These are phyloP conservation scores for Leccinum ponderosum DNA, from an alignment of 1,284 basidiomycete species.

Conservation along the genomic window DNA sequence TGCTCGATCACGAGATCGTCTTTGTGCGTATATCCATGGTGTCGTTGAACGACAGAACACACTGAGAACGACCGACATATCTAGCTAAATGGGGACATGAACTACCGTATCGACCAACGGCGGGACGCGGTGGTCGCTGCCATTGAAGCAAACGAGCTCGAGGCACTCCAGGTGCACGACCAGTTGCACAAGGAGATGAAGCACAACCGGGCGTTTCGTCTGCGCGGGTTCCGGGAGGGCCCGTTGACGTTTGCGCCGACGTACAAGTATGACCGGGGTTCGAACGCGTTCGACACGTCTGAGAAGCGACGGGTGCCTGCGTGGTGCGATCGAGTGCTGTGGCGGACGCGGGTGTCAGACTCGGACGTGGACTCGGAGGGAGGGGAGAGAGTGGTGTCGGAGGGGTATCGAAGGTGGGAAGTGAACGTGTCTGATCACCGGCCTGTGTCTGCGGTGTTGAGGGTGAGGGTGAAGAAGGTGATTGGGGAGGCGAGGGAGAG, in stretches of 20 bases:
- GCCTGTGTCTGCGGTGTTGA: conserved; percentile 82
- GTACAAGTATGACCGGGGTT: conserved; percentile 91
- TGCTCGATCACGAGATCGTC: conserved; percentile 93
- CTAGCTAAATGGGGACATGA: conserved; percentile 80
- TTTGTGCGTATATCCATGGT: conserved; percentile 61
- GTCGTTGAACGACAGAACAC: neutral
- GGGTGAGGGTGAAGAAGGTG: conserved; percentile 72
- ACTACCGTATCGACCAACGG: conserved; percentile 93
- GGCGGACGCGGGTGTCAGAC: conserved; percentile 47
- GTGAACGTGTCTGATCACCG: conserved; percentile 84
- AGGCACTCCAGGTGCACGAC: conserved; percentile 74
- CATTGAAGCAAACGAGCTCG: conserved; percentile 65
- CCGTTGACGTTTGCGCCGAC: conserved; percentile 85
- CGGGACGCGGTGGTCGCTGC: conserved; percentile 78
- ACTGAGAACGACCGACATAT: neutral
- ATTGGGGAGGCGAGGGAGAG: conserved; percentile 54
- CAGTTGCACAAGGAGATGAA: conserved; percentile 90
- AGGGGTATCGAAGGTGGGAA: conserved; percentile 81
- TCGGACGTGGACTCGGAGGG: neutral
- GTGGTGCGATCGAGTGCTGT: conserved; percentile 96
- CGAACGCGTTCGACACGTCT: conserved; percentile 81
- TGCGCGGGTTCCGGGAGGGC: conserved; percentile 84
- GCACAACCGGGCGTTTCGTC: conserved; percentile 81
- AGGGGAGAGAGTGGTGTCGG: conserved; percentile 56
- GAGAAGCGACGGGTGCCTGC: conserved; percentile 90